Conservation (phyloP, 805 yeast species). For the Sugiyamaella floridensis region DNA sequence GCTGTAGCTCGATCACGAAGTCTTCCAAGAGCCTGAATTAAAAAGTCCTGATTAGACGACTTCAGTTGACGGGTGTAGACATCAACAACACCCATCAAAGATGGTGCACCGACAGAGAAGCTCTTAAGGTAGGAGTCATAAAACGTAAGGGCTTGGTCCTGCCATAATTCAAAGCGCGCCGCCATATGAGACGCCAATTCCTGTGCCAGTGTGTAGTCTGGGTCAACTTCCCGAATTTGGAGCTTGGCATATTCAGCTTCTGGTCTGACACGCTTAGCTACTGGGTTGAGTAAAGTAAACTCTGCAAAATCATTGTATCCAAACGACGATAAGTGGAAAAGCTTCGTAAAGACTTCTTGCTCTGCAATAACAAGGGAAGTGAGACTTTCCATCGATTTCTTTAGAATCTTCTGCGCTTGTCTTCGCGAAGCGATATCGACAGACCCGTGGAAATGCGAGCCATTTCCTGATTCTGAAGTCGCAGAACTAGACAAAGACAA, state of each 20-base stretch:
- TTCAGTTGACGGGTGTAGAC: slow-evolving; percentile 33
- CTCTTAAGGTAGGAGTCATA: slow-evolving; percentile 34
- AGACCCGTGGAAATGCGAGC: not conserved
- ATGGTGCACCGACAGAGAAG: slow-evolving; percentile 38
- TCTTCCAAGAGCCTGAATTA: slow-evolving; percentile 44
- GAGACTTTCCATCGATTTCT: slow-evolving; percentile 9
- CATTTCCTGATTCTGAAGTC: not conserved
- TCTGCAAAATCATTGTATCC: slow-evolving; percentile 36
- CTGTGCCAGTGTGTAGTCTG: slow-evolving; percentile 43
- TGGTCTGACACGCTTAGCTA: slow-evolving; percentile 15
- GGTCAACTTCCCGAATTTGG: slow-evolving; percentile 34
- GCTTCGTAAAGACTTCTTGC: slow-evolving; percentile 41
- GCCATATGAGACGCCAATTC: slow-evolving; percentile 42
- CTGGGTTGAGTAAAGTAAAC: slow-evolving; percentile 31
- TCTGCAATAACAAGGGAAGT: slow-evolving; percentile 25
- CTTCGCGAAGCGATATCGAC: slow-evolving; percentile 7
- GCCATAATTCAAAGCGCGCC: slow-evolving; percentile 37
- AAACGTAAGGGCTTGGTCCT: slow-evolving; percentile 26
- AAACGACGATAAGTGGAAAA: slow-evolving; percentile 41
- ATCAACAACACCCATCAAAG: slow-evolving; percentile 39
- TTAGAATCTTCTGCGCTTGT: slow-evolving; percentile 2
- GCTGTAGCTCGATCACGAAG: slow-evolving; percentile 44
- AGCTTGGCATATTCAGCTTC: slow-evolving; percentile 26
- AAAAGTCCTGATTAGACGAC: slow-evolving; percentile 58
- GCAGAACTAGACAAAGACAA: not conserved